Conservation (phyloP, 2,329 filamentous ascomycete genomes). For the Fusarium equiseti region DNA sequence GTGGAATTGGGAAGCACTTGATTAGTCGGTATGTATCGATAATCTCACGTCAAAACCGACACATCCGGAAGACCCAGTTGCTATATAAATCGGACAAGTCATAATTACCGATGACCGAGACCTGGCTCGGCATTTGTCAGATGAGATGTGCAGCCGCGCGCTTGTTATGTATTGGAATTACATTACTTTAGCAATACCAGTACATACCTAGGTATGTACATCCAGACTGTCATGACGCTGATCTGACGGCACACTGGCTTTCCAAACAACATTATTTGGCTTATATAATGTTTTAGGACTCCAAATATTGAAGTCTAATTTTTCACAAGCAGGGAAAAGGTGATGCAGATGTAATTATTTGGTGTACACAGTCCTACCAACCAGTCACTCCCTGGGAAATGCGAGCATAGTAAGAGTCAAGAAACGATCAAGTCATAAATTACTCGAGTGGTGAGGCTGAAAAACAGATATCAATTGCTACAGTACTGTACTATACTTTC, state of each 20-base stretch:
- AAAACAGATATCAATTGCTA: neutral
- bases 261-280: neutral
- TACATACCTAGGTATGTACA: neutral
- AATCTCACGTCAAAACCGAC: conserved; percentile 5
- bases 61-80: conserved; percentile 8
- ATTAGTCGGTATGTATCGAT: neutral
- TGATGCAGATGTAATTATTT: neutral
- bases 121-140: conserved; percentile 26
- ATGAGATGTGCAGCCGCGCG: conserved; percentile 28
- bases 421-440: neutral
- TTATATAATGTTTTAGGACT: neutral
- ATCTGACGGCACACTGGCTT: neutral
- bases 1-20: conserved; percentile 1
- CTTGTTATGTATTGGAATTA: conserved; percentile 19
- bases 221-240: neutral
- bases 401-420: neutral
- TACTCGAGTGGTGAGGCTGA: neutral
- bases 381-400: neutral
- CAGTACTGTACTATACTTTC: neutral
- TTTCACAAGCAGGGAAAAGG: neutral
- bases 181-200: neutral
- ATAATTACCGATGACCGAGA: conserved; percentile 23
- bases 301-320: neutral
- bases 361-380: neutral
- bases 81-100: conserved; percentile 13